These are phyloP conservation scores for Massarina eburnea DNA, from an alignment of 2,329 filamentous ascomycete genomes.

Conservation along the genomic window DNA sequence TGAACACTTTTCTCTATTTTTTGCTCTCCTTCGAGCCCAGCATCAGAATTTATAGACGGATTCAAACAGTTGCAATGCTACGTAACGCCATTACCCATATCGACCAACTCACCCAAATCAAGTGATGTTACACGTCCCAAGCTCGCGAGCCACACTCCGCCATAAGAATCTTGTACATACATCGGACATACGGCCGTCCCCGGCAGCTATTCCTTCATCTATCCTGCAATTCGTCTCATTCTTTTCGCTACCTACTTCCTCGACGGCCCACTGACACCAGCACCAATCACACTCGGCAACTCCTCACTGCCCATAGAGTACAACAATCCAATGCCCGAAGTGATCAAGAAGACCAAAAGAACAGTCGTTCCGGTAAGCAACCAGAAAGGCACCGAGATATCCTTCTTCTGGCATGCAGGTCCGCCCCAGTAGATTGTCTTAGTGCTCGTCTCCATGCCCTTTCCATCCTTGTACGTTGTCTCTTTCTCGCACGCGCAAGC, in stretches of 20 bases:
- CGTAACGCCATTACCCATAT: conserved; percentile 33
- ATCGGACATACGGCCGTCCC: conserved; percentile 32
- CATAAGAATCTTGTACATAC: conserved; percentile 25
- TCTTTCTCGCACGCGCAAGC: conserved; percentile 73
- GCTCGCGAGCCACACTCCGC: conserved; percentile 13
- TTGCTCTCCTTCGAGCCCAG: too few species aligned
- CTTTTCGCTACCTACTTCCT: conserved; percentile 37
- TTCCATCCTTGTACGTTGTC: conserved; percentile 50
- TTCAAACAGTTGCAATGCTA: conserved; percentile 33
- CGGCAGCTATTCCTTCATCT: background rate
- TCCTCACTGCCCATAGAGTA: conserved; percentile 84
- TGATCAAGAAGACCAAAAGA: conserved; percentile 66
- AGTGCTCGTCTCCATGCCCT: conserved; percentile 47
- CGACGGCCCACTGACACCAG: conserved; percentile 74
- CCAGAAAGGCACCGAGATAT: conserved; percentile 88
- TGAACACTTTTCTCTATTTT: background rate
- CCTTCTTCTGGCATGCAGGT: conserved; percentile 83
- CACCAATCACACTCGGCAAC: conserved; percentile 92
- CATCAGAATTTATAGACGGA: background rate
- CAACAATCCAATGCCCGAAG: conserved; percentile 73
- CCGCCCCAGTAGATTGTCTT: conserved; percentile 80
- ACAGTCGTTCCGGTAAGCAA: conserved; percentile 77
- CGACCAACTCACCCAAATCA: conserved; percentile 18
- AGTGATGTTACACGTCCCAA: conserved; percentile 29
- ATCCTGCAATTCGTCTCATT: background rate